A percentile compares a stretch with the other conserved stretches of the same genome.
These are phyloP conservation scores for Protea cynaroides DNA, from an alignment of 164 flowering plant species.

Conservation along the genomic window DNA sequence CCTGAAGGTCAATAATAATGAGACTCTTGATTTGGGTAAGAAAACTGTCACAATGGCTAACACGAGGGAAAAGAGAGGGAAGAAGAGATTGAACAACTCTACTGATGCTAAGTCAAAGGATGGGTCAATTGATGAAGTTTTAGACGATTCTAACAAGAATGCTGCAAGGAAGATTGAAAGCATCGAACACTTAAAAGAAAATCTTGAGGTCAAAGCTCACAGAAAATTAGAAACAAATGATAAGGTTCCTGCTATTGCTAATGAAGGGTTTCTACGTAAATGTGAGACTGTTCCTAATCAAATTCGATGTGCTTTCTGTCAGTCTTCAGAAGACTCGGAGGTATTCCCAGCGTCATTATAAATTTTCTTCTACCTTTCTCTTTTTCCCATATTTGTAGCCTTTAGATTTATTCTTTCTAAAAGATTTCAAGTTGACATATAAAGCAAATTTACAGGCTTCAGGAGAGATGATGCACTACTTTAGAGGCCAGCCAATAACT, in stretches of 20 bases:
- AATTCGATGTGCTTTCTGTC: constrained; percentile 74
- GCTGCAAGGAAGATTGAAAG: constrained; percentile 15
- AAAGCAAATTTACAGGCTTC: constrained; percentile 43
- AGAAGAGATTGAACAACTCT: constrained; percentile 25
- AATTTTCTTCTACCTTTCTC: too few relatives aligned
- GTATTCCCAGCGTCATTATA: constrained; percentile 19
- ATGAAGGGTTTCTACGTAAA: constrained; percentile 28
- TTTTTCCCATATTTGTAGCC: neutral
- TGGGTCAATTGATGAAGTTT: constrained; percentile 7
- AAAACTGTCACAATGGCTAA: neutral
- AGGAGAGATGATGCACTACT: constrained; percentile 77
- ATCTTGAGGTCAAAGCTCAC: constrained; percentile 3
- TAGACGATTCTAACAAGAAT: constrained; percentile 7
- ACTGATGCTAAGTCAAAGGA: constrained; percentile 13
- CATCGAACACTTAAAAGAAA: constrained; percentile 1
- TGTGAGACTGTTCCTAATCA: constrained; percentile 26
- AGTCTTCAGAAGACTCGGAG: constrained; percentile 60
- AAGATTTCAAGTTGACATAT: constrained; percentile 1
- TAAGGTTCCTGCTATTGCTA: constrained; percentile 15
- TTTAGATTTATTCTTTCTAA: neutral
- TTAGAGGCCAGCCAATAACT: constrained; percentile 54
- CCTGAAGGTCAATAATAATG: neutral
- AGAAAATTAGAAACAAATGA: constrained; percentile 11
- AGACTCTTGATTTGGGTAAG: constrained; percentile 3
- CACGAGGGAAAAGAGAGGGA: constrained; percentile 8